phyloP scores from a whole-genome alignment of 2,329 filamentous ascomycete genomes.

The Trichoderma koningii region DNA sequence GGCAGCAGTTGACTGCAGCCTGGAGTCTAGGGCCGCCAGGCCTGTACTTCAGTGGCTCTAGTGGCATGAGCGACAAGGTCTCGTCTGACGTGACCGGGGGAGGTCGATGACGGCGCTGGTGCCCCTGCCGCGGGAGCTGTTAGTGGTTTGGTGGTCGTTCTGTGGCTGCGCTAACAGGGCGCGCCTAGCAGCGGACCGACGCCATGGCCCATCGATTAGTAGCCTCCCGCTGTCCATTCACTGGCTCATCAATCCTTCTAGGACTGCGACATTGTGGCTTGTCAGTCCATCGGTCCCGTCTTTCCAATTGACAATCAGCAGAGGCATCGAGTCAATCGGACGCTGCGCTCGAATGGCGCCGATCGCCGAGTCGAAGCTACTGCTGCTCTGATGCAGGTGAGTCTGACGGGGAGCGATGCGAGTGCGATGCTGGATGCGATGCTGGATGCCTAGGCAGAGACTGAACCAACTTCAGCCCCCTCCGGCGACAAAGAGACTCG shows the following conservation, averaged over 20 bases:
- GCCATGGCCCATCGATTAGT: conserved; percentile 13
- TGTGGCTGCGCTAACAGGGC: conserved; percentile 16
- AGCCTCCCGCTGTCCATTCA: conserved; percentile 4
- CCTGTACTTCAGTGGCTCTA: background rate
- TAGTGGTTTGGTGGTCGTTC: conserved; percentile 1
- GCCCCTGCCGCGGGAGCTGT: conserved; percentile 7
- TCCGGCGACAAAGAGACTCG: background rate
- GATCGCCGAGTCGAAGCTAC: conserved; percentile 1
- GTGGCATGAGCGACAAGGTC: background rate
- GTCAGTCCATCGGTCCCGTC: no score
- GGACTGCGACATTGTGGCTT: no score
- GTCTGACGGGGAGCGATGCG: no score
- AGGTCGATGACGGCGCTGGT: background rate
- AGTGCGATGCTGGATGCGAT: no score
- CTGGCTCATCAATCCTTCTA: no score
- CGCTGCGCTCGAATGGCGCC: conserved; percentile 14
- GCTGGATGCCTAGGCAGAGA: no score
- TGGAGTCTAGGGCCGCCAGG: background rate
- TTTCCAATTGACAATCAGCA: no score
- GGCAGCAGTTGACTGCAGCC: background rate
- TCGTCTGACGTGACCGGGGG: background rate
- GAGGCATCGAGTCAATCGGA: conserved; percentile 7
- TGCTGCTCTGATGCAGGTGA: background rate
- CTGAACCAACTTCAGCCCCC: no score
- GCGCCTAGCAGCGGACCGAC: conserved; percentile 20